Base-by-base conservation (phyloP, 2,329 filamentous ascomycete genomes). In the Colletotrichum destructivum region DNA sequence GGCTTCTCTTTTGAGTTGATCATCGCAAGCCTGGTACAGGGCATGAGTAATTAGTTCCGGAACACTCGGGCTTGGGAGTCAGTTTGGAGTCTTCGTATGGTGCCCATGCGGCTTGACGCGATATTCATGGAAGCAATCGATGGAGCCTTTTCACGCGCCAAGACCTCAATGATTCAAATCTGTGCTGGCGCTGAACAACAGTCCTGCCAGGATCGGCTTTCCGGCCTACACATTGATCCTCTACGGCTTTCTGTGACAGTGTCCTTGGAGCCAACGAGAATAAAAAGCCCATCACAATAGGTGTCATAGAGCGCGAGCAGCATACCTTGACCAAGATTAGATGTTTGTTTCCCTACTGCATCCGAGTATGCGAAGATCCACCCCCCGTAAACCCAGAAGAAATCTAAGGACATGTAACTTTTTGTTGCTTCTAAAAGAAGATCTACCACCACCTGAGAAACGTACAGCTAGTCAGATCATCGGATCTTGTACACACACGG, bases 401-500 rank as follows among this genome's bases (percentile, higher is more conserved):
- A 40, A 64, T 35, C n/a, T 23, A 49, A 46, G 42, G 15, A 66
- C 16, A 65, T 31, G 35, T 57, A 57, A 55, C 54, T 47, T 72
- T 69, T 69, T 44, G 47, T 55, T 21, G 31, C 9, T 55, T 13
- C 54, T 46, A 18, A 23, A 23, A 38, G 13, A 35, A 35, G 4
- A 56, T 35, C 31, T 9, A 35, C 8, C 64, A 26, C 11, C 9
- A 9, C 35, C 44, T 16, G 26, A 38, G 21, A 38, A 42, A 46
- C 21, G 9, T 26, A 31, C 42, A 55, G 44, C 16, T 35, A n/a
- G 38, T 8, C 9, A 31, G 21, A 31, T 23, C 87, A 97, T 77
- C 96, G 89, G 75, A 95, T 89, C 85, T 98, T 98, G 83, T 98
- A 98, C 73, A 98, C 91, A 84, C 96, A 98, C 21, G 96, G 96